These are phyloP conservation scores for Candida rishiriensis DNA, from an alignment of 805 yeast species.

Conservation along the genomic window DNA sequence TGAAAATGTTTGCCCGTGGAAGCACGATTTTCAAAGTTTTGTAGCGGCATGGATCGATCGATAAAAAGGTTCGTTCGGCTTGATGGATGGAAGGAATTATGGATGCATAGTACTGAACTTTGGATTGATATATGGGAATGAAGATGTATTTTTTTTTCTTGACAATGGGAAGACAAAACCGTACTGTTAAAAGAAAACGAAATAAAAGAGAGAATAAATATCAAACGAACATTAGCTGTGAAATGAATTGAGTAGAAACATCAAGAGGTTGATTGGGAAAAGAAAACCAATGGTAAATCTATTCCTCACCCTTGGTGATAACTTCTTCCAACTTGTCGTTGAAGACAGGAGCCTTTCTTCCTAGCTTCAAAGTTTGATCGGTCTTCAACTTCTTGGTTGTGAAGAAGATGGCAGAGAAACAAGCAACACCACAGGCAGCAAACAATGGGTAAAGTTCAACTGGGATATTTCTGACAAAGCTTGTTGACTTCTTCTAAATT, in stretches of 20 bases:
- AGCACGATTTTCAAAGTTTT: too few species aligned
- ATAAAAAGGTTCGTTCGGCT: too few species aligned
- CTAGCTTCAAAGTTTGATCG: slow-evolving; percentile 46
- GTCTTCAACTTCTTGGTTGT: slow-evolving; percentile 45
- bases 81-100: too few species aligned
- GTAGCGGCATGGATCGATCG: too few species aligned
- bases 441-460: slow-evolving; percentile 57
- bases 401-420: slow-evolving; percentile 45
- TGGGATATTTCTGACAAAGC: slow-evolving; percentile 34
- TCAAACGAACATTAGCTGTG: not conserved
- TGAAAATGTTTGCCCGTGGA: too few species aligned
- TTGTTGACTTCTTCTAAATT: slow-evolving; percentile 11
- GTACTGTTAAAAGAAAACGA: too few species aligned
- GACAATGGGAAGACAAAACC: too few species aligned
- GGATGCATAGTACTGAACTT: too few species aligned
- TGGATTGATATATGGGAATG: too few species aligned
- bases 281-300: not conserved
- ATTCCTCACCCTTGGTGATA: slow-evolving; percentile 23
- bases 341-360: slow-evolving; percentile 42
- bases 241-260: not conserved
- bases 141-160: too few species aligned
- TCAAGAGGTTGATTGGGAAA: not conserved
- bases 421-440: slow-evolving; percentile 52
- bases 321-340: slow-evolving; percentile 35
- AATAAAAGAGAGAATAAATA: not conserved